Percentiles rank a stretch among this genome's conserved stretches.
Conservation (phyloP, 257 asterid species). For the Buddleja alternifolia region DNA sequence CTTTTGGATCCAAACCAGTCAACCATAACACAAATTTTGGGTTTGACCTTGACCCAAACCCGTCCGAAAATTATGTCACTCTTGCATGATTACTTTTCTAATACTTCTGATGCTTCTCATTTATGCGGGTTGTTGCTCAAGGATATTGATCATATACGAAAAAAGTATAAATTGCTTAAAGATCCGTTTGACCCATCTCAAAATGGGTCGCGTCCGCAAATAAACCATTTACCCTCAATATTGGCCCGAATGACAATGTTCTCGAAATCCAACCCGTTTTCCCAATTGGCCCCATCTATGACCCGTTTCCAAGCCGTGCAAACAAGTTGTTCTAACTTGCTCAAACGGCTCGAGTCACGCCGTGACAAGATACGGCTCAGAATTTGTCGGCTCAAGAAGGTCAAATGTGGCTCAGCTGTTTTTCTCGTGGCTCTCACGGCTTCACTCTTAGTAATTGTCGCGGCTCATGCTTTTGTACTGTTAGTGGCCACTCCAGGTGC, state of each 20-base stretch:
- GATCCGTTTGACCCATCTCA: conserved; percentile 25
- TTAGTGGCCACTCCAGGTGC: conserved; percentile 72
- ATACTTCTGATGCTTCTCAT: conserved; percentile 68
- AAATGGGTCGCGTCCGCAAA: conserved; percentile 19
- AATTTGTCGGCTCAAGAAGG: conserved; percentile 42
- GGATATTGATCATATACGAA: conserved; percentile 57
- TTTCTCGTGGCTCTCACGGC: conserved; percentile 53
- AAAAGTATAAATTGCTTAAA: conserved; percentile 42
- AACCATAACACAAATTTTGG: conserved; percentile 43
- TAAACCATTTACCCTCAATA: conserved; percentile 34
- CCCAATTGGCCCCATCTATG: conserved; percentile 45
- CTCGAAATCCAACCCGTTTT: conserved; percentile 65
- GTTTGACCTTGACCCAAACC: conserved; percentile 37
- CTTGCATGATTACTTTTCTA: conserved; percentile 48
- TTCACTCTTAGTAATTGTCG: conserved; percentile 47
- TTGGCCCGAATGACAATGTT: conserved; percentile 51
- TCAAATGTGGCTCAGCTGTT: conserved; percentile 57
- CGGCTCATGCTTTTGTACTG: conserved; percentile 63
- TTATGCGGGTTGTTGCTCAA: conserved; percentile 69
- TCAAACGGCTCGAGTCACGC: conserved; percentile 59
- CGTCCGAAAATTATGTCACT: conserved; percentile 38
- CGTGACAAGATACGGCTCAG: conserved; percentile 56
- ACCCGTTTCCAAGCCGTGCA: conserved; percentile 54
- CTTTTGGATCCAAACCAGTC: conserved; percentile 79
- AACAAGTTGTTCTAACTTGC: conserved; percentile 41